Conservation (phyloP, 139 green algal genomes). For the Pleodorina starrii region DNA sequence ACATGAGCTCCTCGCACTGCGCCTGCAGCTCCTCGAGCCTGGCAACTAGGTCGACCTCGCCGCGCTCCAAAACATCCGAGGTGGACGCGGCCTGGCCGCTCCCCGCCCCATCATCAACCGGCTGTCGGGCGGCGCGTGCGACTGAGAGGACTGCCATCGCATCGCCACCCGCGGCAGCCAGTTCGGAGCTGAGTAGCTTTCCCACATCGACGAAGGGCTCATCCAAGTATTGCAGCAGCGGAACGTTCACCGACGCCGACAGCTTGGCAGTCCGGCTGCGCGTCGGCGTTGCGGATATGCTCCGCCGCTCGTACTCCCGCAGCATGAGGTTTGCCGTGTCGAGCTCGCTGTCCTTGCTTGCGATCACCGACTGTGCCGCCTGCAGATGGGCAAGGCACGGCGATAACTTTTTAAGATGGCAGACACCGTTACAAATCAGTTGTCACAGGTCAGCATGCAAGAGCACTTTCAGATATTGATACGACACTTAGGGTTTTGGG, state of each 20-base stretch:
- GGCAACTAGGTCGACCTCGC: background rate
- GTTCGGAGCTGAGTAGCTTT: background rate
- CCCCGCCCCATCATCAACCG: background rate
- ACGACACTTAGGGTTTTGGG: no score
- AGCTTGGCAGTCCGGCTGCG: background rate
- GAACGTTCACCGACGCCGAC: background rate
- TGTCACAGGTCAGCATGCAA: no score
- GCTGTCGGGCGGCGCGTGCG: background rate
- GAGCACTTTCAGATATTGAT: no score
- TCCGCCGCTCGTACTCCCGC: background rate
- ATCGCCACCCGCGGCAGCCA: background rate
- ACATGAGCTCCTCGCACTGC: slow-evolving; percentile 10
- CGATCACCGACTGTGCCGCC: slow-evolving; percentile 17
- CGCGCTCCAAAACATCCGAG: background rate
- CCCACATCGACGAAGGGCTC: no score
- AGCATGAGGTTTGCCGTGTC: slow-evolving; percentile 39
- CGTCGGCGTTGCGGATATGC: background rate
- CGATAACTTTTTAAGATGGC: no score
- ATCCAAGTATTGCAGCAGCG: no score
- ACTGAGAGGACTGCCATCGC: background rate
- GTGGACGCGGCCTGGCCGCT: background rate
- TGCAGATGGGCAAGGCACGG: background rate
- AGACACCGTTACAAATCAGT: no score
- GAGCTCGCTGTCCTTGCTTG: slow-evolving; percentile 24
- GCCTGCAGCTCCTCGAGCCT: slow-evolving; percentile 26